Conservation (phyloP, 192 early-diverging fungal genomes). For the Mortierella antarctica region DNA sequence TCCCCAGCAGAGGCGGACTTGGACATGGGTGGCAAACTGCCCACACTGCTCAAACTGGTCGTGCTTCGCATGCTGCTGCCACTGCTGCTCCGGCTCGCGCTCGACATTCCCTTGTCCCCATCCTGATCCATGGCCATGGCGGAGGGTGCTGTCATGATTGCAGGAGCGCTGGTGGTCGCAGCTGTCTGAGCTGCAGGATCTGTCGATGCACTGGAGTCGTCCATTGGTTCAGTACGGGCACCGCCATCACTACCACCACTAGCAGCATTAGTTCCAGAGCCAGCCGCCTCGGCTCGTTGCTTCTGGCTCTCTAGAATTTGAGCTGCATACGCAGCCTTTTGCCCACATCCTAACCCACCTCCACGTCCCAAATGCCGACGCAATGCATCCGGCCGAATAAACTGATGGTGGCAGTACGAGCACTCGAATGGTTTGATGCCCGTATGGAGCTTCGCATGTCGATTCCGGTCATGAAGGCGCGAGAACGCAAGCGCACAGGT, state of each 20-base stretch:
- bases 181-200: neutral
- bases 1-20: too few relatives aligned
- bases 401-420: constrained; percentile 71
- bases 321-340: constrained; percentile 49
- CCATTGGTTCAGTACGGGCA: too few relatives aligned
- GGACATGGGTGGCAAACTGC: constrained; percentile 4
- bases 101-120: neutral
- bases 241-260: too few relatives aligned
- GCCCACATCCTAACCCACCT: constrained; percentile 61
- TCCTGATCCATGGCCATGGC: neutral
- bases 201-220: too few relatives aligned
- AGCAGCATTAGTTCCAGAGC: neutral
- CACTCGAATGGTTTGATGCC: constrained; percentile 80
- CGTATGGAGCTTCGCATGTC: constrained; percentile 81
- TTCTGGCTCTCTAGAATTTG: neutral
- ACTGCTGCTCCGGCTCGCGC: constrained; percentile 44
- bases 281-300: neutral
- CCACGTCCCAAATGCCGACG: constrained; percentile 68
- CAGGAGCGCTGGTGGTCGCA: neutral
- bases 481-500: constrained; percentile 82
- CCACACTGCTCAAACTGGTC: constrained; percentile 34
- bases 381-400: constrained; percentile 81
- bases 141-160: too few relatives aligned
- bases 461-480: constrained; percentile 87
- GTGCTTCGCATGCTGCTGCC: constrained; percentile 36